These are phyloP conservation scores for Rutstroemia sp. DNA, from an alignment of 2,329 filamentous ascomycete species.

Conservation along the genomic window DNA sequence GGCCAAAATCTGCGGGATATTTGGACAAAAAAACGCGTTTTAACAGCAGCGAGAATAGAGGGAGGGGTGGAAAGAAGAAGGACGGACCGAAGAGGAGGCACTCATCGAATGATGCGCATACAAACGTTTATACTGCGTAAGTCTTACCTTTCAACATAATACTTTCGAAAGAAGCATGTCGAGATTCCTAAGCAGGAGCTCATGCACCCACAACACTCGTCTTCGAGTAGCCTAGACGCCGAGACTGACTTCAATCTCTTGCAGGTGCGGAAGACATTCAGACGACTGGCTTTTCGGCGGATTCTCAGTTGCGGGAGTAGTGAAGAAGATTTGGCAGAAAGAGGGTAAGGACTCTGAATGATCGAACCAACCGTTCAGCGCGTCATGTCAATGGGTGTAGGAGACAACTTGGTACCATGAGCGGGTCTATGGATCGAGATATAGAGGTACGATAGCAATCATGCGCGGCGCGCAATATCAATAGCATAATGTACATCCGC, in stretches of 20 bases:
- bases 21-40: not conserved
- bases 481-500: too few species aligned
- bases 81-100: constrained; percentile 2
- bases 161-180: not conserved
- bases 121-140: constrained; percentile 13
- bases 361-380: not conserved
- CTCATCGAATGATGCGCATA: not conserved
- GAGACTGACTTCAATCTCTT: not conserved
- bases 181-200: too few species aligned
- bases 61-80: constrained; percentile 3
- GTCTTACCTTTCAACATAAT: not conserved
- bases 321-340: constrained; percentile 13
- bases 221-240: too few species aligned
- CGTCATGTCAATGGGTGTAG: too few species aligned
- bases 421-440: too few species aligned
- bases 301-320: constrained; percentile 1
- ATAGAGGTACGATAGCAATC: too few species aligned
- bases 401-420: too few species aligned
- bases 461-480: too few species aligned
- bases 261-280: constrained; percentile 12
- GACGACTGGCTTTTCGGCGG: constrained; percentile 15
- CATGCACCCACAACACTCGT: too few species aligned
- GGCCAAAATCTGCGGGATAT: not conserved
- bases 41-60: not conserved
- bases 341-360: constrained; percentile 3